Percentiles rank a stretch among this genome's conserved stretches.
Evolutionary conservation across 148 eudicot genomes (phyloP).

Genomic region (Rhododendron williamsianum): DNA sequence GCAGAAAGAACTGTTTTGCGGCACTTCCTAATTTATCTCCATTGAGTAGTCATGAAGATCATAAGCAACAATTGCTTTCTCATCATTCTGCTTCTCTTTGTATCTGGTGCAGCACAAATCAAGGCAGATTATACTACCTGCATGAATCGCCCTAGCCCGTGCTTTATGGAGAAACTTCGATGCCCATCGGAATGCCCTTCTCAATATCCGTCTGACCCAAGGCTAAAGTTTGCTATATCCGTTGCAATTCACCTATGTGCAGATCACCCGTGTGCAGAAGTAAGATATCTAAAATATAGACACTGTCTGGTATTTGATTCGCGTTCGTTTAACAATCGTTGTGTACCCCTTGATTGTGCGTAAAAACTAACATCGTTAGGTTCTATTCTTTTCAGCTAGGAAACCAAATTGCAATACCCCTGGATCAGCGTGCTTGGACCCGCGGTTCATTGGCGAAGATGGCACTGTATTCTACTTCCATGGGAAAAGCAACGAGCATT

Average conservation of each 20-base stretch:
- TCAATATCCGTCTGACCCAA: slow-evolving; percentile 28
- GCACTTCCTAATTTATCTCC: background rate
- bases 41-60: slow-evolving; percentile 19
- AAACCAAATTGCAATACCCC: slow-evolving; percentile 20
- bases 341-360: background rate
- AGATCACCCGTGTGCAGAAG: slow-evolving; percentile 48
- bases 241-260: slow-evolving; percentile 57
- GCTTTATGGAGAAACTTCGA: slow-evolving; percentile 27
- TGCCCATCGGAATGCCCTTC: slow-evolving; percentile 69
- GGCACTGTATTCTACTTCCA: slow-evolving; percentile 26
- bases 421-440: slow-evolving; percentile 24
- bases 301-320: background rate
- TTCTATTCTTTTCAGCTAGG: background rate
- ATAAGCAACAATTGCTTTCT: slow-evolving; percentile 10
- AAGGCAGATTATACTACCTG: slow-evolving; percentile 27
- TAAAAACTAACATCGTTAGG: background rate
- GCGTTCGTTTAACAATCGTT: background rate
- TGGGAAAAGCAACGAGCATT: slow-evolving; percentile 22
- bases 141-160: slow-evolving; percentile 29
- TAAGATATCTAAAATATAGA: slow-evolving; percentile 14
- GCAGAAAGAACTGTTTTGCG: background rate
- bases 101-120: slow-evolving; percentile 6
- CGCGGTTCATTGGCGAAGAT: slow-evolving; percentile 23
- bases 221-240: slow-evolving; percentile 54
- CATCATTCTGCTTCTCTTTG: slow-evolving; percentile 18